Conservation (phyloP, 306 rosid species). For the Cucumis hystrix region DNA sequence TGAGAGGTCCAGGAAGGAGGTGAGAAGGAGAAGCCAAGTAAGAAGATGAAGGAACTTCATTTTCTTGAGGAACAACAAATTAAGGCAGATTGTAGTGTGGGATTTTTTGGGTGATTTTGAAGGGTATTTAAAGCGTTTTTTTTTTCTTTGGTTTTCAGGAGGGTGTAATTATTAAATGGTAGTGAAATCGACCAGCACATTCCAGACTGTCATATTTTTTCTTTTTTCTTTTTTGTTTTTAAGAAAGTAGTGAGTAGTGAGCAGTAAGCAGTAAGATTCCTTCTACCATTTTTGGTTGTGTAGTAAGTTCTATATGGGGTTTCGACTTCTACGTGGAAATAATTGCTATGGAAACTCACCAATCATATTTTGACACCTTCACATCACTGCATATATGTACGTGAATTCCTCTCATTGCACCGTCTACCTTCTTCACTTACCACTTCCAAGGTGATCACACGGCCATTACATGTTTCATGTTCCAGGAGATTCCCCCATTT, state of each 20-base stretch:
- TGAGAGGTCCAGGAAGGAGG: slow-evolving; percentile 34
- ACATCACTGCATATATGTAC: not conserved
- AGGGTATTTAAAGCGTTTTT: not conserved
- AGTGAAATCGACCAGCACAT: not conserved
- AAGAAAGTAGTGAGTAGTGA: not conserved
- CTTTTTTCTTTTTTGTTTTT: too few species aligned
- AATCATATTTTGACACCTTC: not conserved
- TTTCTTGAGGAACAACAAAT: not conserved
- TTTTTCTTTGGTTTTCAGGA: not conserved
- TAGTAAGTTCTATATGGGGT: not conserved
- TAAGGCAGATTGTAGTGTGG: not conserved
- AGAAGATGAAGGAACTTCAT: slow-evolving; percentile 37
- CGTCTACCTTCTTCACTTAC: not conserved
- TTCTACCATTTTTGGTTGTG: not conserved
- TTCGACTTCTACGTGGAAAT: not conserved
- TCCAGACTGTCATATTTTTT: not conserved
- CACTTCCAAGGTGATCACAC: not conserved
- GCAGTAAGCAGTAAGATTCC: not conserved
- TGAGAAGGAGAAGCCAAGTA: slow-evolving; percentile 31
- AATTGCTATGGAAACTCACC: not conserved
- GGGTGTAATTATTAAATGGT: not conserved
- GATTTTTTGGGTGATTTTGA: not conserved
- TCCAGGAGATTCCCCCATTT: not conserved
- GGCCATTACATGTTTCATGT: not conserved
- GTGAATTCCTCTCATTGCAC: not conserved